These are phyloP conservation scores for Pecoramyces ruminantium DNA, from an alignment of 192 early-diverging fungal species.

Conservation along the genomic window DNA sequence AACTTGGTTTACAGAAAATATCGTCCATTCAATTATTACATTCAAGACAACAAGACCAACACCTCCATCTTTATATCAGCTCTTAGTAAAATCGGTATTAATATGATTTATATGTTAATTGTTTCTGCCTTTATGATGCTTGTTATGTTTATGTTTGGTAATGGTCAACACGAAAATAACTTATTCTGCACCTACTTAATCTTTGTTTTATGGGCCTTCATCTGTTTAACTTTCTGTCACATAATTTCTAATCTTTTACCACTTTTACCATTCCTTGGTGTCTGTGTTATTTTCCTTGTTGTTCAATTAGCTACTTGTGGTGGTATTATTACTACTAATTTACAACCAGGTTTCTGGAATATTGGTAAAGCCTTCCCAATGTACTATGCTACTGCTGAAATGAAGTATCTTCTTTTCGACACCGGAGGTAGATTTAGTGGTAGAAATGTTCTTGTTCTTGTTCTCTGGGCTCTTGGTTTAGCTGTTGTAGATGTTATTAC, in stretches of 20 bases:
- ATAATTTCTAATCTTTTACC: background rate
- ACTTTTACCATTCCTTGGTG: background rate
- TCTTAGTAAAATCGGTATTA: background rate
- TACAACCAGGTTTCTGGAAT: background rate
- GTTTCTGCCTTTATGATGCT: background rate
- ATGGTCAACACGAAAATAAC: background rate
- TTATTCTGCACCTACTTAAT: background rate
- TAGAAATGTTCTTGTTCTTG: background rate
- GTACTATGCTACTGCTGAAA: background rate
- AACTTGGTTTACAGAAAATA: background rate
- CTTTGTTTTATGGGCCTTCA: background rate
- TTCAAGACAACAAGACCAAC: background rate
- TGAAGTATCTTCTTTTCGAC: background rate
- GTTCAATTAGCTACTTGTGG: background rate
- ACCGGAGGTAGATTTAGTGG: background rate
- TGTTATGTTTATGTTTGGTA: background rate
- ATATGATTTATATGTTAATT: background rate
- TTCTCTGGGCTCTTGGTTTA: background rate
- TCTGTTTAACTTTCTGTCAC: background rate
- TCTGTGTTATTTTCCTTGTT: background rate
- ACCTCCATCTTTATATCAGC: background rate
- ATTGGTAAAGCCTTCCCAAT: background rate
- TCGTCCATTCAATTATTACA: background rate
- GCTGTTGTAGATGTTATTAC: background rate
- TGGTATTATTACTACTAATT: background rate